A percentile compares a stretch with the other conserved stretches of the same genome.
These are phyloP conservation scores for Camelina sativa DNA, from an alignment of 345 rosid genomes.

Conservation along the genomic window DNA sequence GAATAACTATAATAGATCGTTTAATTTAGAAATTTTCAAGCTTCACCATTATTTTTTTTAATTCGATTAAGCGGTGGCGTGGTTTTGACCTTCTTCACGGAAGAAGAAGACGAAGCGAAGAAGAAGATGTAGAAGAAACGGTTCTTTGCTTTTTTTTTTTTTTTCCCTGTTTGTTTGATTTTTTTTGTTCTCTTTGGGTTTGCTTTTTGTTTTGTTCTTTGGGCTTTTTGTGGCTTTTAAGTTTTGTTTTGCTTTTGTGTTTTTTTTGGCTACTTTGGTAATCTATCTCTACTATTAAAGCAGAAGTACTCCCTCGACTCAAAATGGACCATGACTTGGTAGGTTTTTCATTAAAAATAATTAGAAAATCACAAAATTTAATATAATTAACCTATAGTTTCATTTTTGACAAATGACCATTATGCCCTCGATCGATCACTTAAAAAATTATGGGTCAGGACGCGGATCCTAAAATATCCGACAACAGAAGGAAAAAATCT, in stretches of 20 bases:
- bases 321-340: too few species aligned
- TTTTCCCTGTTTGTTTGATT: neutral
- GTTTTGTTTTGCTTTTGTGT: neutral
- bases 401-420: too few species aligned
- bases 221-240: constrained; percentile 12
- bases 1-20: constrained; percentile 1
- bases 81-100: constrained; percentile 48
- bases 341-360: too few species aligned
- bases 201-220: constrained; percentile 2
- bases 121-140: constrained; percentile 39
- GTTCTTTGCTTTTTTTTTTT: constrained; percentile 47
- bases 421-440: too few species aligned
- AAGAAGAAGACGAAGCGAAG: constrained; percentile 38
- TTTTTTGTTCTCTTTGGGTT: neutral
- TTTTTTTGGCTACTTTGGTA: neutral
- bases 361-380: too few species aligned
- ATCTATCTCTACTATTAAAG: too few species aligned
- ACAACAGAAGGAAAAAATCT: too few species aligned
- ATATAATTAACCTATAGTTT: too few species aligned
- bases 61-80: constrained; percentile 42
- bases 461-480: too few species aligned
- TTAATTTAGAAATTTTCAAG: constrained; percentile 22
- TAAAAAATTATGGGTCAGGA: too few species aligned
- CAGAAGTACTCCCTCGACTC: too few species aligned
- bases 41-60: constrained; percentile 24